Evolutionary conservation across 352 stramenopile genomes (phyloP), one percentile per base, ranked within the genome.

Genomic region (Globisporangium orthogonon): DNA sequence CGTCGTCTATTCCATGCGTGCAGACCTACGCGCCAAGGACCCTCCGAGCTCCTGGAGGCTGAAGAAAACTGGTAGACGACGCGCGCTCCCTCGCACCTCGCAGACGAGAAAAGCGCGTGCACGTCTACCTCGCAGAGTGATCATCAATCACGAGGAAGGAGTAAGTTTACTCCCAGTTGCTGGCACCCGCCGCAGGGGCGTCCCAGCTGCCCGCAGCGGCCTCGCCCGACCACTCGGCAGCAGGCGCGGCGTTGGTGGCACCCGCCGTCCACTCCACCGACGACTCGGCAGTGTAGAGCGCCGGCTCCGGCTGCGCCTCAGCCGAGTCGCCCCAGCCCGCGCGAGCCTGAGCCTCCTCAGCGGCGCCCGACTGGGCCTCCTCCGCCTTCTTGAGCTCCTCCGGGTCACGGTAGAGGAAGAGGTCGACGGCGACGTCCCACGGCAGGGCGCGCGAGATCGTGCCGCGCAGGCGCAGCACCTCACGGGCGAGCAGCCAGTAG

Each of bases 391-490:
- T 98, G 52, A 99, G 87, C 83, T 99, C 98, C 69, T 99, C 97
- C 62, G 97, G 87, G 79, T 99, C 98, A 76, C 97, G 94, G 93
- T 99, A 98, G 78, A 99, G 98, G 95, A 99, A 99, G 60, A 99
- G 94, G 84, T 99, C 98, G 59, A 99, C 97, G 53, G 95, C 94
- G 57, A 99, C 97, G 61, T 99, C 95, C 98, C 98, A 99, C 65
- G 96, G 90, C 39, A 91, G 73, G 37, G 84, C 75, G 65, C 95
- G 90, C 72, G 83, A 97, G 70, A 99, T 97, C 55, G 90, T 97
- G 79, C 97, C 97, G 61, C 97, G 91, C 55, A 99, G 84, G 75
- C 97, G 90, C 54, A 99, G 83, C 66, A 99, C 96, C 78, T 99
- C 97, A 84, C 98, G 92, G 50, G 98, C 93, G 39, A 99, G 89